phyloP scores from a whole-genome alignment of 176 grass and related monocot species.

The Typha latifolia region DNA sequence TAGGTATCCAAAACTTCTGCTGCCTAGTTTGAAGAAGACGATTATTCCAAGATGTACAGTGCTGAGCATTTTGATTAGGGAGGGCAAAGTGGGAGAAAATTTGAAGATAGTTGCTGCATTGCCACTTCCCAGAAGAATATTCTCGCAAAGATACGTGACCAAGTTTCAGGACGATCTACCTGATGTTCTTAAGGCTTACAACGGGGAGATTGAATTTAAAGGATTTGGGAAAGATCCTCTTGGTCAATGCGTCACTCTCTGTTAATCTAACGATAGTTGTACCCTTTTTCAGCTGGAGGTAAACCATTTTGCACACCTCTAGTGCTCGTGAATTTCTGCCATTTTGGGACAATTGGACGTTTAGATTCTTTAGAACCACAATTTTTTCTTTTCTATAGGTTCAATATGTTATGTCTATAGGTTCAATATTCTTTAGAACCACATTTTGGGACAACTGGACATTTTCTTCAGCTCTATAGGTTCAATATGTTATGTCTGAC shows the following conservation, averaged over 20 bases:
- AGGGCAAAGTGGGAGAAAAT: constrained; percentile 22
- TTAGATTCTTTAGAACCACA: too few relatives aligned
- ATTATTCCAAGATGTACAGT: constrained; percentile 35
- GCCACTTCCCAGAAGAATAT: not conserved
- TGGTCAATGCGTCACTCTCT: not conserved
- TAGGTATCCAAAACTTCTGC: constrained; percentile 1
- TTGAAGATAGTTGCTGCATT: not conserved
- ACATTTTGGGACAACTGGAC: too few relatives aligned
- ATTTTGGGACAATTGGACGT: too few relatives aligned
- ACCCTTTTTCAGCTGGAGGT: too few relatives aligned
- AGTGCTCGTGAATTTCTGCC: too few relatives aligned
- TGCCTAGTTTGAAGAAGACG: constrained; percentile 33
- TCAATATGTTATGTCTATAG: too few relatives aligned
- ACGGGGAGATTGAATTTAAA: constrained; percentile 42
- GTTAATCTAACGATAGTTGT: too few relatives aligned
- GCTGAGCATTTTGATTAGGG: constrained; percentile 28
- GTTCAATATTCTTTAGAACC: too few relatives aligned
- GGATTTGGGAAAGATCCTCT: constrained; percentile 15
- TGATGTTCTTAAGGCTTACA: constrained; percentile 34
- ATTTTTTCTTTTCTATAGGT: too few relatives aligned
- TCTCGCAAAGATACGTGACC: constrained; percentile 5
- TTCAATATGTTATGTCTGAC: too few relatives aligned
- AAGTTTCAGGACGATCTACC: constrained; percentile 28
- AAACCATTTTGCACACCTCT: too few relatives aligned
- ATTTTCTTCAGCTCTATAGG: too few relatives aligned